Percentiles rank a stretch among this genome's conserved stretches.
Evolutionary conservation across 2,329 filamentous ascomycete genomes (phyloP).

Genomic region (Microcyclosporella mali): DNA sequence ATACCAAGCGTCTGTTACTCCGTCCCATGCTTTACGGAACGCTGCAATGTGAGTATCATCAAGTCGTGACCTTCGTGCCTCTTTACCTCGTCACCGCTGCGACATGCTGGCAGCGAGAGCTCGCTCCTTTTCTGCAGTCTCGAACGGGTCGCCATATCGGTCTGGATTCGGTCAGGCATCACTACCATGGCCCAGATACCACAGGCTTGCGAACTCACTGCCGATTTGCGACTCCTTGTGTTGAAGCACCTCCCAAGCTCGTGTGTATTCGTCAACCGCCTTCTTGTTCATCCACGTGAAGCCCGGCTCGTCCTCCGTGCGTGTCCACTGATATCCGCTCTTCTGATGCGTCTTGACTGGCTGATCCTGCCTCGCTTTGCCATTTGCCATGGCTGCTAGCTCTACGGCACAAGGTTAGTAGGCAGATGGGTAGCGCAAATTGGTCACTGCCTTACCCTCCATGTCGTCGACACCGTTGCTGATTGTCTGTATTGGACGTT

Average conservation of each 20-base stretch:
- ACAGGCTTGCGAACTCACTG: constrained; percentile 21
- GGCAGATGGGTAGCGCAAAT: neutral
- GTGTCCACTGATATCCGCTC: constrained; percentile 31
- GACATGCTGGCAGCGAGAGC: constrained; percentile 19
- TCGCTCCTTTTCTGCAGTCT: constrained; percentile 30
- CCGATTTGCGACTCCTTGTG: constrained; percentile 41
- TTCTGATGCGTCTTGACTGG: constrained; percentile 24
- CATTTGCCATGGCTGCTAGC: constrained; percentile 18
- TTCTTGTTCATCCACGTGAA: constrained; percentile 52
- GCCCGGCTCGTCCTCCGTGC: constrained; percentile 41
- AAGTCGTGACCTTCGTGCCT: neutral
- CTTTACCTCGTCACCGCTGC: constrained; percentile 1
- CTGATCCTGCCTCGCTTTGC: constrained; percentile 16
- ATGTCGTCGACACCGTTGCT: constrained; percentile 27
- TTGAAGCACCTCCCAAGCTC: constrained; percentile 45
- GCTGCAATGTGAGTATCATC: too few species aligned
- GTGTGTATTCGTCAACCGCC: constrained; percentile 50
- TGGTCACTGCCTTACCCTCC: constrained; percentile 11
- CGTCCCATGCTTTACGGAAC: neutral
- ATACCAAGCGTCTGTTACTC: neutral
- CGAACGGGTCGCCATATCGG: constrained; percentile 32
- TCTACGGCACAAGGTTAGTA: constrained; percentile 8
- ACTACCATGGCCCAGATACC: neutral
- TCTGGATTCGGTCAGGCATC: constrained; percentile 18
- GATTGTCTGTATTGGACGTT: constrained; percentile 32